Conservation (phyloP, 2,329 filamentous ascomycete genomes). For the Colletotrichum paranaense region DNA sequence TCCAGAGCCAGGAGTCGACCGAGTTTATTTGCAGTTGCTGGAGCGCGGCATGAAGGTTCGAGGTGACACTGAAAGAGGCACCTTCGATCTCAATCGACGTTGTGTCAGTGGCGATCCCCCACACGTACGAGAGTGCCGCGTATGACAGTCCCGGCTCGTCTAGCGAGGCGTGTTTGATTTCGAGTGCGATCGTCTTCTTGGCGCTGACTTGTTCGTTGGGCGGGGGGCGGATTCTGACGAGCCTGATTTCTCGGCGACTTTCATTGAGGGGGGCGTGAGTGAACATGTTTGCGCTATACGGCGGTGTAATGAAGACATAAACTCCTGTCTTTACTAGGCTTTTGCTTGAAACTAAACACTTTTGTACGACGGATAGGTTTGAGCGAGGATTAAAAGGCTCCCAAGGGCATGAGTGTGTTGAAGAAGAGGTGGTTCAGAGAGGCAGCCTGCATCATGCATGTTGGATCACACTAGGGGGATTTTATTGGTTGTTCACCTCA, state of each 20-base stretch:
- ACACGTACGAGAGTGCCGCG: conserved; percentile 38
- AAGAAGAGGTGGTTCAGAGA: too few relatives aligned
- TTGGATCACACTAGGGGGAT: too few relatives aligned
- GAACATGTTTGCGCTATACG: conserved; percentile 45
- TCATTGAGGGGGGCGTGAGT: neutral
- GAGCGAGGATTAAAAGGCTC: too few relatives aligned
- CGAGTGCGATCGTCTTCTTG: conserved; percentile 24
- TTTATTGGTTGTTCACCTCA: too few relatives aligned
- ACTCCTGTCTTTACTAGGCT: too few relatives aligned
- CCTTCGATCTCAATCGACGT: conserved; percentile 19
- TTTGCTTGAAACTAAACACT: too few relatives aligned
- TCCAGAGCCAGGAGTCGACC: conserved; percentile 34
- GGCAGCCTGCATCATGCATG: too few relatives aligned
- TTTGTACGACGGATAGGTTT: too few relatives aligned
- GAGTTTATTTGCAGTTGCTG: conserved; percentile 17
- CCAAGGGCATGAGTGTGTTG: too few relatives aligned
- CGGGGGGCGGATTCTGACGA: conserved; percentile 28
- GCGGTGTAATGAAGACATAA: conserved; percentile 59
- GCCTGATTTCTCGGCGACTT: conserved; percentile 31
- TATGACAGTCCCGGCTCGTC: conserved; percentile 16
- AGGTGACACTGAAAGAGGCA: neutral
- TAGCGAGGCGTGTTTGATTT: conserved; percentile 27
- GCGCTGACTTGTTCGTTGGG: neutral
- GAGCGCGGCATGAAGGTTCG: conserved; percentile 13
- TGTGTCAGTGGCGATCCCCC: conserved; percentile 25